Conservation (phyloP, 2,329 filamentous ascomycete genomes). For the Cucurbitaria berberidis region DNA sequence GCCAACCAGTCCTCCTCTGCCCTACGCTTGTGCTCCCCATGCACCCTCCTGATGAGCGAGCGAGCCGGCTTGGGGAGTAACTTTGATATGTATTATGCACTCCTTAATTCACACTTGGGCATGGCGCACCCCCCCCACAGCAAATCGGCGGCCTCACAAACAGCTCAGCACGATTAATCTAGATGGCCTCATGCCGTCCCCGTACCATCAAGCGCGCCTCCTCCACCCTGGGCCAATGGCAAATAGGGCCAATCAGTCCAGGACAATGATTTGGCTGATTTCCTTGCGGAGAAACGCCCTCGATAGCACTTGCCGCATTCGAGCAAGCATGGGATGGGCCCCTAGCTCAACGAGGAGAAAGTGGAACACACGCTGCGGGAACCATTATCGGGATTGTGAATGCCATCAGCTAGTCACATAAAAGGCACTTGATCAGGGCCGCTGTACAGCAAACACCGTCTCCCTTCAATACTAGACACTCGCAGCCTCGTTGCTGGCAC, state of each 20-base stretch:
- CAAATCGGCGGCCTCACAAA: slow-evolving; percentile 19
- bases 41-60: slow-evolving; percentile 28
- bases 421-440: neutral
- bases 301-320: slow-evolving; percentile 18
- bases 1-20: slow-evolving; percentile 20
- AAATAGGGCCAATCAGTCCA: slow-evolving; percentile 13
- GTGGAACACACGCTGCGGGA: slow-evolving; percentile 1
- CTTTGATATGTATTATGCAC: too few species aligned
- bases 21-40: slow-evolving; percentile 2
- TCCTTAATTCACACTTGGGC: slow-evolving; percentile 22
- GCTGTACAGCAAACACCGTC: neutral
- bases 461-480: neutral
- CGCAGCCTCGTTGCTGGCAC: neutral
- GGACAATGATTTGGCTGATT: neutral
- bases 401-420: neutral
- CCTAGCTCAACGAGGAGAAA: slow-evolving; percentile 15
- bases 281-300: slow-evolving; percentile 15
- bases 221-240: slow-evolving; percentile 15
- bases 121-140: slow-evolving; percentile 13
- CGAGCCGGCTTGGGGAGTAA: slow-evolving; percentile 13
- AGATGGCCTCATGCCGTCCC: slow-evolving; percentile 16
- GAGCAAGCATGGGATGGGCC: slow-evolving; percentile 11
- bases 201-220: slow-evolving; percentile 10
- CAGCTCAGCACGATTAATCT: slow-evolving; percentile 19
- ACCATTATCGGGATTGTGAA: neutral